Evolutionary conservation across 2,329 filamentous ascomycete genomes (phyloP).

Genomic region (Monosporascus sp.): DNA sequence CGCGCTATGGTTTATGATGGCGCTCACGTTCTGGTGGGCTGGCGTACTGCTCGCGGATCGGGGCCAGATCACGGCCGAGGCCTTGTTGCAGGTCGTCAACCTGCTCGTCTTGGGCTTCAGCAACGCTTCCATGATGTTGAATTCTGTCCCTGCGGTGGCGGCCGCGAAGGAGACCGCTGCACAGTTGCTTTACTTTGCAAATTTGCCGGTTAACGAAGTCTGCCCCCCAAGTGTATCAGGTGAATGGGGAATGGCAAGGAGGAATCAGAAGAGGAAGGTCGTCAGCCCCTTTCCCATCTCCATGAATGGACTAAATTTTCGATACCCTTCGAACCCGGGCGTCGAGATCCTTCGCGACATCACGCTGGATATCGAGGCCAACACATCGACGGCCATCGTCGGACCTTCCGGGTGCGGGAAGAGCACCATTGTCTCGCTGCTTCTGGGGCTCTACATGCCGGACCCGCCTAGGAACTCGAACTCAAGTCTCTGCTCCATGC

Average conservation of each 20-base stretch:
- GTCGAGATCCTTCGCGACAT: slow-evolving; percentile 55
- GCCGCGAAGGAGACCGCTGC: slow-evolving; percentile 67
- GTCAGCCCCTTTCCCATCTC: slow-evolving; percentile 36
- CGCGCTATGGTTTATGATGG: slow-evolving; percentile 64
- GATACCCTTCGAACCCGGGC: slow-evolving; percentile 56
- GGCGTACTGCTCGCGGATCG: slow-evolving; percentile 52
- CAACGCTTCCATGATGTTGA: slow-evolving; percentile 63
- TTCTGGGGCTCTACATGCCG: slow-evolving; percentile 64
- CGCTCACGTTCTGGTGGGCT: slow-evolving; percentile 81
- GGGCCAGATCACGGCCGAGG: slow-evolving; percentile 41
- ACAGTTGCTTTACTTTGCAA: slow-evolving; percentile 64
- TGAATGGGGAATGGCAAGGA: too few relatives aligned
- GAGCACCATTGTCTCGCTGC: slow-evolving; percentile 70
- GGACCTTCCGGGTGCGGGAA: slow-evolving; percentile 88
- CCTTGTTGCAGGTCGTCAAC: slow-evolving; percentile 70
- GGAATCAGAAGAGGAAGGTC: slow-evolving; percentile 24
- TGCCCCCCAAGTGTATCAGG: too few relatives aligned
- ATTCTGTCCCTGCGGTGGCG: slow-evolving; percentile 75
- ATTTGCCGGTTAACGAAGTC: slow-evolving; percentile 53
- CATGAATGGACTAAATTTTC: slow-evolving; percentile 61
- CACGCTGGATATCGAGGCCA: slow-evolving; percentile 57
- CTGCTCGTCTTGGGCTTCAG: slow-evolving; percentile 79
- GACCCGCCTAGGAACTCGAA: slow-evolving; percentile 1
- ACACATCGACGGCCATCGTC: slow-evolving; percentile 70
- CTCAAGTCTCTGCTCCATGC: not conserved